Evolutionary conservation across 306 rosid genomes (phyloP).

Genomic region (Herpetospermum pedunculosum): DNA sequence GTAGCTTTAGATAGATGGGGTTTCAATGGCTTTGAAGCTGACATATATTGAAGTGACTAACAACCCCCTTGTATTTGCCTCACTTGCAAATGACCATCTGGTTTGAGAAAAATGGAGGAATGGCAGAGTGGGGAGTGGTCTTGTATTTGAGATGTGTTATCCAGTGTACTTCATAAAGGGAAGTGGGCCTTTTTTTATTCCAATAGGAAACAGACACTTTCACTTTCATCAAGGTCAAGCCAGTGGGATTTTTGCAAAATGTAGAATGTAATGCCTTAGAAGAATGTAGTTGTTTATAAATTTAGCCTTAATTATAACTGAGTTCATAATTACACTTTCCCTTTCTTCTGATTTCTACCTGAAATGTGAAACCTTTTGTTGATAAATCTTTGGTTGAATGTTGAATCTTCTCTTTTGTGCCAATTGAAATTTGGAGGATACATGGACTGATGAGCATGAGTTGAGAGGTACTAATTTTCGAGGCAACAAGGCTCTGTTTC

Average conservation of each 20-base stretch:
- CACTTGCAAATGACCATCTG: background rate
- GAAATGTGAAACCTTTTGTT: background rate
- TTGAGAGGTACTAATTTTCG: background rate
- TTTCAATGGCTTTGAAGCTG: background rate
- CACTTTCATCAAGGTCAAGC: background rate
- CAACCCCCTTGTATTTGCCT: background rate
- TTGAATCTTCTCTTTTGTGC: background rate
- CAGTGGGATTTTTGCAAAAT: constrained; percentile 7
- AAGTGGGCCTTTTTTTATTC: background rate
- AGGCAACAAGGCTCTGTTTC: background rate
- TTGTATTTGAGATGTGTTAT: background rate
- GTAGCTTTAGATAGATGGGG: constrained; percentile 4
- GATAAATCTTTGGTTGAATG: background rate
- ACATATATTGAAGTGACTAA: background rate
- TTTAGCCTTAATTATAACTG: background rate
- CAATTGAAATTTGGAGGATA: background rate
- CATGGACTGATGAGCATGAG: background rate
- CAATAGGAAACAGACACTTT: background rate
- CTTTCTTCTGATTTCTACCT: background rate
- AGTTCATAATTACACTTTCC: background rate
- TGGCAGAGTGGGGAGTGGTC: background rate
- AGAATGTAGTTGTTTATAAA: constrained; percentile 7
- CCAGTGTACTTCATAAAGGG: background rate
- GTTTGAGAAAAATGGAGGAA: background rate
- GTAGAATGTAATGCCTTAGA: constrained; percentile 2